A percentile compares a stretch with the other conserved stretches of the same genome.
These are phyloP conservation scores for Ogataea saltuana DNA, from an alignment of 805 yeast genomes.

Conservation along the genomic window DNA sequence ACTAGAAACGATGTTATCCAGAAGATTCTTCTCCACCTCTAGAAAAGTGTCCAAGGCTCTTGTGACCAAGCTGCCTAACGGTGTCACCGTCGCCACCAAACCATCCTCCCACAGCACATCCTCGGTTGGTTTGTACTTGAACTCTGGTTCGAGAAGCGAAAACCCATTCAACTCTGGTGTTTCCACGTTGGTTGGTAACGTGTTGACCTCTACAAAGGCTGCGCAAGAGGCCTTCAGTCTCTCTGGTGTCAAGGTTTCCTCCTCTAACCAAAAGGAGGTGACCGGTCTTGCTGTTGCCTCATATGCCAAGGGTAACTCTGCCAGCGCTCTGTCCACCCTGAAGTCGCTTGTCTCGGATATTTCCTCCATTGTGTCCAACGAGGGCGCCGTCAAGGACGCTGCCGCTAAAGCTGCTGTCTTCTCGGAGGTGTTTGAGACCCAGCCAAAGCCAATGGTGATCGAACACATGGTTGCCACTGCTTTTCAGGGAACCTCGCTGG, in stretches of 20 bases:
- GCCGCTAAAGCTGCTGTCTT: slow-evolving; percentile 47
- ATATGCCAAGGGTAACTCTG: slow-evolving; percentile 55
- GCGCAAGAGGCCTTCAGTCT: slow-evolving; percentile 38
- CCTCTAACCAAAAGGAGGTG: slow-evolving; percentile 61
- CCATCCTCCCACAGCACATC: slow-evolving; percentile 57
- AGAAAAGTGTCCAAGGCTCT: slow-evolving; percentile 53
- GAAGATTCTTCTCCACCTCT: slow-evolving; percentile 62
- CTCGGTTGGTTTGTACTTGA: slow-evolving; percentile 67
- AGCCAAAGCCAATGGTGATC: slow-evolving; percentile 55
- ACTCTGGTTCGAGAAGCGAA: slow-evolving; percentile 80
- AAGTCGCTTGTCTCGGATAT: slow-evolving; percentile 43
- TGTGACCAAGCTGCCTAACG: slow-evolving; percentile 72
- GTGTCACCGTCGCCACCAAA: slow-evolving; percentile 73
- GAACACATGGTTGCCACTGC: slow-evolving; percentile 83
- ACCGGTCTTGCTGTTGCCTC: slow-evolving; percentile 63
- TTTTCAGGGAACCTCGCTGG: slow-evolving; percentile 81
- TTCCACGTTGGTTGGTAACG: slow-evolving; percentile 59
- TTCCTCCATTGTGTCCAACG: slow-evolving; percentile 41
- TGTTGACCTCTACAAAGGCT: slow-evolving; percentile 41
- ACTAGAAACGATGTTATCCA: slow-evolving; percentile 37
- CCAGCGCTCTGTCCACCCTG: slow-evolving; percentile 54
- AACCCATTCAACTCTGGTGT: slow-evolving; percentile 83
- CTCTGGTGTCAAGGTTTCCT: slow-evolving; percentile 57
- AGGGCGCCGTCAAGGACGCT: slow-evolving; percentile 45
- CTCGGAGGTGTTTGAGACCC: slow-evolving; percentile 56